Percentiles rank a stretch among this genome's conserved stretches.
Conservation (phyloP, 129 eudicot species). For the Flaveria bidentis region DNA sequence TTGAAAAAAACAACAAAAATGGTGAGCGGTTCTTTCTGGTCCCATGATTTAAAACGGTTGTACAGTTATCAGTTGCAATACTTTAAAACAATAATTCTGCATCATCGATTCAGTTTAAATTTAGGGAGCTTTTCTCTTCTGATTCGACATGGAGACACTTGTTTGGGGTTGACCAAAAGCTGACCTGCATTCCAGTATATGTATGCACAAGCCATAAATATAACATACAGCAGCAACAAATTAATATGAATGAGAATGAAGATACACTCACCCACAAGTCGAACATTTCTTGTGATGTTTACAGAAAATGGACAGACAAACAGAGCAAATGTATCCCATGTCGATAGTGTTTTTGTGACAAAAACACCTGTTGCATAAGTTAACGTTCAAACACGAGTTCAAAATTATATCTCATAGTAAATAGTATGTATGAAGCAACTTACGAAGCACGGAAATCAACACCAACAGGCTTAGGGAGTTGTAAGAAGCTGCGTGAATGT, state of each 20-base stretch:
- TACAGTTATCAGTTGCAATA: background rate
- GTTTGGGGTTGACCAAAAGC: constrained; percentile 79
- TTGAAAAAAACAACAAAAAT: background rate
- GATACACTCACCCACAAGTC: constrained; percentile 81
- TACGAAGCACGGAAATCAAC: constrained; percentile 99
- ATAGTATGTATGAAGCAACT: constrained; percentile 34
- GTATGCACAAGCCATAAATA: background rate
- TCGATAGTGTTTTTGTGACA: constrained; percentile 93
- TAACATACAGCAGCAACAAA: background rate
- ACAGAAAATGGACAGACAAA: constrained; percentile 88
- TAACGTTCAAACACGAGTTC: constrained; percentile 4
- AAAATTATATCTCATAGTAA: background rate
- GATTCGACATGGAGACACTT: constrained; percentile 45
- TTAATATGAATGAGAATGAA: background rate
- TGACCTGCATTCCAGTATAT: constrained; percentile 54
- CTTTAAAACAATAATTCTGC: background rate
- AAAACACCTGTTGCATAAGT: constrained; percentile 64
- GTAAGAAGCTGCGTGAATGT: constrained; percentile 88
- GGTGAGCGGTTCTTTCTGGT: background rate
- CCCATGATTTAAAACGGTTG: background rate
- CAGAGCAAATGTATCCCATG: constrained; percentile 96
- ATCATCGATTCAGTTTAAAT: background rate
- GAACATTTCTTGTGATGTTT: constrained; percentile 93
- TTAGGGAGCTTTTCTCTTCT: constrained; percentile 60
- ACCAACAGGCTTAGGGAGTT: constrained; percentile 92